Evolutionary conservation across 441 rosid genomes (phyloP), one percentile per base, ranked within the genome.

Genomic region (Sinapis alba): DNA sequence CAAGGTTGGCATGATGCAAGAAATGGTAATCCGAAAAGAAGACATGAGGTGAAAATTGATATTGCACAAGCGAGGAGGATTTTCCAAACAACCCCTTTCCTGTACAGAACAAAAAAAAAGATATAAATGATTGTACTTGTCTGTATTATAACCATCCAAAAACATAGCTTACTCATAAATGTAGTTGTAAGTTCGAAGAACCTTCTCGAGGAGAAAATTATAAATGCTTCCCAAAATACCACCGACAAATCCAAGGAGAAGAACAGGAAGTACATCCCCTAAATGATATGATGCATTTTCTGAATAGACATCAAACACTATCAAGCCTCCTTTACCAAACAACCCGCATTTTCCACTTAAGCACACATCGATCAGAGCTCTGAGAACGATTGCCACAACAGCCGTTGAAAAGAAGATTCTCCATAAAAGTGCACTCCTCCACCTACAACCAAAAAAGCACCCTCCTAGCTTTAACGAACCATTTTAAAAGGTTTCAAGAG

Each of bases 371-470:
- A 94, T 94, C 16, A 91, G 78, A 74, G 90, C 94, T 61, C 92
- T 83, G 38, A 94, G 93, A 20, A 94, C 79, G 58, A 94, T 76
- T 27, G 94, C 96, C 69, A 94, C 97, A 36, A 87, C 64, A 28
- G 97, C 96, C 13, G 98, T 87, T 10, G 97, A 83, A 77, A 91
- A 94, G 88, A 94, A 94, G 69, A 87, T 84, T 84, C 97, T 90
- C 96, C 97, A 91, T 13, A 94, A 80, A 57, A 91, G 94, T 53
- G 92, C 87, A 84, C 96, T 91, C 79, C 92, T 86, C 98, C 98
- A 94, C 98, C 97, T 93, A 84, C 81, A 84, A 34, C 12, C 7
- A 56, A 10, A 54, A 16, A 8, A 62, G 11, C 7, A 5, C 47
- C 2, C 13, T 7, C 15, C 19, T 28, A 54, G 20, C n/a, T 65